Percentiles rank a stretch among this genome's conserved stretches.
These are phyloP conservation scores for Beauveria pseudobassiana DNA, from an alignment of 2,329 filamentous ascomycete genomes.

Conservation along the genomic window DNA sequence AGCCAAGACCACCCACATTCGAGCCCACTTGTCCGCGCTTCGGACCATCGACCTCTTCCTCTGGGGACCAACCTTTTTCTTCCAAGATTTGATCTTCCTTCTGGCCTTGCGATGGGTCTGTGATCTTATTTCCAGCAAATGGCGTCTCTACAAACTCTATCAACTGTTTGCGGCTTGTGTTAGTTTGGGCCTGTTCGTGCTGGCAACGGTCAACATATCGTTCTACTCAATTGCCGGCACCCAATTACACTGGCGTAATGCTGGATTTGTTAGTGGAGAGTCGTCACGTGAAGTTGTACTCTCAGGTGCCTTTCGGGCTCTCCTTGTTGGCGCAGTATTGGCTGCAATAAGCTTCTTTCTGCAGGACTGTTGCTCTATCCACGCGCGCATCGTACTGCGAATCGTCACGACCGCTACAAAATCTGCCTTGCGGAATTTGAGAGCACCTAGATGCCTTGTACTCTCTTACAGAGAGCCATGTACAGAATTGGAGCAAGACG, in stretches of 20 bases:
- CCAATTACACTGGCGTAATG: slow-evolving; percentile 23
- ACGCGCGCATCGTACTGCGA: slow-evolving; percentile 15
- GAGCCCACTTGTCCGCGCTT: neutral
- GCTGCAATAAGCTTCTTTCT: slow-evolving; percentile 15
- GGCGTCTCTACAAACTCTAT: neutral
- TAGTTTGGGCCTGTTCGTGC: neutral
- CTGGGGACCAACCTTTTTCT: slow-evolving; percentile 6
- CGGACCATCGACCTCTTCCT: neutral
- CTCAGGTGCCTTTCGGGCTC: slow-evolving; percentile 18
- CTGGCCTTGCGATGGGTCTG: neutral
- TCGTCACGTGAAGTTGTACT: slow-evolving; percentile 19
- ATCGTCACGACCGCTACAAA: slow-evolving; percentile 16
- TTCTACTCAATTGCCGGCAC: slow-evolving; percentile 25
- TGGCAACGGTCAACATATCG: slow-evolving; percentile 17
- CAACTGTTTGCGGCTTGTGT: neutral
- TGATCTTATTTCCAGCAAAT: neutral
- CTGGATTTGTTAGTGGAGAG: slow-evolving; percentile 18
- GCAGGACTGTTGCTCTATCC: slow-evolving; percentile 17
- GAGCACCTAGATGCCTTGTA: neutral
- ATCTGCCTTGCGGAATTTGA: neutral
- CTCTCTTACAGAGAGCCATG: neutral
- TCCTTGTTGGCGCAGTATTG: slow-evolving; percentile 11
- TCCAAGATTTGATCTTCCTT: neutral
- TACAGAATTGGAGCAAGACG: neutral
- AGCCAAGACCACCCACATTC: neutral